Evolutionary conservation across 257 asterid species (phyloP).

Genomic region (Plantago major): DNA sequence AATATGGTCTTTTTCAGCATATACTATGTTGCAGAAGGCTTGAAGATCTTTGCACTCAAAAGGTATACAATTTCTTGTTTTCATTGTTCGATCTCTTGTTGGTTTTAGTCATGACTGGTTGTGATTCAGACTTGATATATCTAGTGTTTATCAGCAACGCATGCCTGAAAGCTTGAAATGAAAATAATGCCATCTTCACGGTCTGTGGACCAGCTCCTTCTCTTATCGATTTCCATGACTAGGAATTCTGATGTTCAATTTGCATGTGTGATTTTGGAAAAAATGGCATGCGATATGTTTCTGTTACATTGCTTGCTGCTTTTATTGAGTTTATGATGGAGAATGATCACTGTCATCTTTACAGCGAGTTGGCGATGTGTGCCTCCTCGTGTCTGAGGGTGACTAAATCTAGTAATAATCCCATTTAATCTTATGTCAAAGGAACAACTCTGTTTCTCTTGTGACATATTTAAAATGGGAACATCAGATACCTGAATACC

Average conservation of each 20-base stretch:
- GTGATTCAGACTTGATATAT: not conserved
- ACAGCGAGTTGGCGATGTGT: slow-evolving; percentile 1
- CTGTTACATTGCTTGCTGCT: not conserved
- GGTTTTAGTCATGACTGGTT: not conserved
- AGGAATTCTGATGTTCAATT: not conserved
- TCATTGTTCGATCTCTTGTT: not conserved
- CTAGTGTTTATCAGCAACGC: not conserved
- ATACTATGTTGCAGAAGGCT: too few relatives aligned
- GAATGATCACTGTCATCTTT: slow-evolving; percentile 2
- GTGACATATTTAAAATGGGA: not conserved
- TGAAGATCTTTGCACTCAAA: not conserved
- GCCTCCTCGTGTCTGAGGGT: not conserved
- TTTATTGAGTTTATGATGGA: not conserved
- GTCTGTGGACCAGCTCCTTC: not conserved
- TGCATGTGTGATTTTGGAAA: not conserved
- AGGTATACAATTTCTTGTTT: not conserved
- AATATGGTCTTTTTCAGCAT: too few relatives aligned
- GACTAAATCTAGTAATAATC: not conserved
- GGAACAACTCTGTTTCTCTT: not conserved
- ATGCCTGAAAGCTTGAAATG: not conserved
- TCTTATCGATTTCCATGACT: not conserved
- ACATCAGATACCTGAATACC: too few relatives aligned
- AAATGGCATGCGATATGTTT: too few relatives aligned
- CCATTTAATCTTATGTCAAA: not conserved
- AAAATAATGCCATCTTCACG: not conserved